Conservation (phyloP, 495 filamentous ascomycete species). For the Talaromyces nanjingensis region DNA sequence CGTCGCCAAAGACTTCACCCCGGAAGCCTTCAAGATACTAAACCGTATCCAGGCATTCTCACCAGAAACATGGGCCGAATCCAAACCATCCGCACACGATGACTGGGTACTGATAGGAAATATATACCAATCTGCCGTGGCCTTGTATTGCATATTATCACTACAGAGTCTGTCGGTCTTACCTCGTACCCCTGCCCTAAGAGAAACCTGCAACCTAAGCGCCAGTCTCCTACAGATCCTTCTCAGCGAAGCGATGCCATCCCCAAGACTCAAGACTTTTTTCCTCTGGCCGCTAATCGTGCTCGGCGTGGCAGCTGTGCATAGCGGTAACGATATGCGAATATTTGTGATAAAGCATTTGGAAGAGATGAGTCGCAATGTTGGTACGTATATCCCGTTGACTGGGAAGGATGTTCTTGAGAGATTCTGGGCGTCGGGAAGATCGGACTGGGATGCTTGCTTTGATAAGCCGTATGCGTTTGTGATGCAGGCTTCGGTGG, state of each 20-base stretch:
- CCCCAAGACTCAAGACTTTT: conserved; percentile 14
- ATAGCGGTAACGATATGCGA: conserved; percentile 11
- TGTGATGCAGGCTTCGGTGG: not conserved
- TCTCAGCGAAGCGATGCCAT: conserved; percentile 13
- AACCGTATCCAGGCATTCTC: conserved; percentile 18
- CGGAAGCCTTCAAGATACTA: conserved; percentile 14
- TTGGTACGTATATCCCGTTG: conserved; percentile 18
- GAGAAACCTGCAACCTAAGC: conserved; percentile 8
- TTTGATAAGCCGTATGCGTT: conserved; percentile 21
- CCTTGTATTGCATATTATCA: conserved; percentile 25
- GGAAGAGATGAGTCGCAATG: conserved; percentile 14
- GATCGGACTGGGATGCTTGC: conserved; percentile 26
- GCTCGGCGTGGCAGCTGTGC: conserved; percentile 23
- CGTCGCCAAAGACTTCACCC: conserved; percentile 11
- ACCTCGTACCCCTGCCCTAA: conserved; percentile 9
- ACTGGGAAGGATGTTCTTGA: conserved; percentile 20
- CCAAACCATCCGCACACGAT: conserved; percentile 14
- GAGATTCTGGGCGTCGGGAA: conserved; percentile 22
- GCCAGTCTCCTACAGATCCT: conserved; percentile 11
- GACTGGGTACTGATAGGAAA: conserved; percentile 23
- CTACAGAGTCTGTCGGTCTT: conserved; percentile 22
- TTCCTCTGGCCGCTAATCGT: conserved; percentile 27
- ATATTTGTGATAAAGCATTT: conserved; percentile 16
- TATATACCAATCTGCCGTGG: conserved; percentile 20
- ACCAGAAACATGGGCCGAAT: conserved; percentile 17